A percentile compares a stretch with the other conserved stretches of the same genome.
Conservation (phyloP, 1,139 yeast genomes). For the Candida labiduridarum region DNA sequence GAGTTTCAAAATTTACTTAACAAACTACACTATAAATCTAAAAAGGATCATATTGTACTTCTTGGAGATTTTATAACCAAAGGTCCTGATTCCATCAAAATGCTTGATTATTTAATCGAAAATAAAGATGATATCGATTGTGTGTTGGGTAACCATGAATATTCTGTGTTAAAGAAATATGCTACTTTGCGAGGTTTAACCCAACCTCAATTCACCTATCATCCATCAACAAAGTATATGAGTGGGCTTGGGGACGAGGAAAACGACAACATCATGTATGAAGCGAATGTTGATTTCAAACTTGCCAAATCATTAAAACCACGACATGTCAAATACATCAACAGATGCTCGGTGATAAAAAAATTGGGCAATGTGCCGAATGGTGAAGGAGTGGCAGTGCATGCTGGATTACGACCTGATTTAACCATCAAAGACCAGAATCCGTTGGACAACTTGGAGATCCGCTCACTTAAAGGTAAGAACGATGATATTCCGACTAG, state of each 20-base stretch:
- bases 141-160: conserved; percentile 88
- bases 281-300: not conserved
- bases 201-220: conserved; percentile 23
- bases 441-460: conserved; percentile 61
- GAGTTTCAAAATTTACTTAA: conserved; percentile 55
- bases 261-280: not conserved
- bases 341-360: conserved; percentile 64
- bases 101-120: conserved; percentile 66
- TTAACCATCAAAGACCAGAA: conserved; percentile 60
- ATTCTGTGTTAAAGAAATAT: conserved; percentile 62
- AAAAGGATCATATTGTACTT: conserved; percentile 62
- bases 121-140: conserved; percentile 57
- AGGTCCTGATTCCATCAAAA: conserved; percentile 75
- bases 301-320: conserved; percentile 44
- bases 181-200: conserved; percentile 57
- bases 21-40: conserved; percentile 43
- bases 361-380: conserved; percentile 61
- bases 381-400: conserved; percentile 65
- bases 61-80: conserved; percentile 87
- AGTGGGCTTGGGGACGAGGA: not conserved
- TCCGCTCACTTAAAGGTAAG: conserved; percentile 64
- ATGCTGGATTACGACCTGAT: too few relatives aligned
- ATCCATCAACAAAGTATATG: not conserved
- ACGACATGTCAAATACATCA: conserved; percentile 60
- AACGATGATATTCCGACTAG: conserved; percentile 54